Evolutionary conservation across 2,329 filamentous ascomycete genomes (phyloP).

Genomic region (Periconia sp.): DNA sequence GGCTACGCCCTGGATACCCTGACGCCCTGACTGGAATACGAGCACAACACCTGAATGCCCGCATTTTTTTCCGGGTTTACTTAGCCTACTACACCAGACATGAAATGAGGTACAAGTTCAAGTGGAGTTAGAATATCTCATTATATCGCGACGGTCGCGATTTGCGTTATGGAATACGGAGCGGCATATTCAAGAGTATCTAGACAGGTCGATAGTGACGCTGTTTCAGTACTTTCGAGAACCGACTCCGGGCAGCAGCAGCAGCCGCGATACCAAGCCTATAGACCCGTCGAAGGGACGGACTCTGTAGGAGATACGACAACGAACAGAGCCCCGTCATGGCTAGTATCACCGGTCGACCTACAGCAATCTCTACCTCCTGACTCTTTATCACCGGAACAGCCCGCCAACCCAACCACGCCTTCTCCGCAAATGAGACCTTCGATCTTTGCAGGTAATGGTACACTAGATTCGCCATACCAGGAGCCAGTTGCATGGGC

Average conservation of each 20-base stretch:
- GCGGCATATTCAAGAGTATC: slow-evolving; percentile 8
- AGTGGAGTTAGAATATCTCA: background rate
- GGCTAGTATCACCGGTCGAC: slow-evolving; percentile 5
- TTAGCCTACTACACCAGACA: slow-evolving; percentile 1
- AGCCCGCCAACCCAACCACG: background rate
- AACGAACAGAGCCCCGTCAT: slow-evolving; percentile 2
- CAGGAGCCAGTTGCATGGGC: slow-evolving; percentile 16
- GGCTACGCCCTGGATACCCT: no score
- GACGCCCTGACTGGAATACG: no score
- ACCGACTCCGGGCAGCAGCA: background rate
- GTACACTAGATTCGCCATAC: slow-evolving; percentile 4
- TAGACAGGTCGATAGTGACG: slow-evolving; percentile 1
- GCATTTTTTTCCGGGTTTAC: no score
- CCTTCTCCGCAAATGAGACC: slow-evolving; percentile 6
- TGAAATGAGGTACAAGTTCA: slow-evolving; percentile 1
- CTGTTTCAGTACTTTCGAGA: slow-evolving; percentile 2
- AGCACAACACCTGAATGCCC: no score
- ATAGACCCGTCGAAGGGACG: background rate
- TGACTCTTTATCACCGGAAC: no score
- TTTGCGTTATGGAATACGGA: slow-evolving; percentile 1
- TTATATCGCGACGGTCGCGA: background rate
- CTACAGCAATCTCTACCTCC: background rate
- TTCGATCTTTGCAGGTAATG: slow-evolving; percentile 6
- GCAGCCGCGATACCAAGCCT: slow-evolving; percentile 4
- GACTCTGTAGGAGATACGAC: background rate